Percentiles rank a stretch among this genome's conserved stretches.
These are phyloP conservation scores for Cadophora sp. DNA, from an alignment of 2,329 filamentous ascomycete genomes.

Conservation along the genomic window DNA sequence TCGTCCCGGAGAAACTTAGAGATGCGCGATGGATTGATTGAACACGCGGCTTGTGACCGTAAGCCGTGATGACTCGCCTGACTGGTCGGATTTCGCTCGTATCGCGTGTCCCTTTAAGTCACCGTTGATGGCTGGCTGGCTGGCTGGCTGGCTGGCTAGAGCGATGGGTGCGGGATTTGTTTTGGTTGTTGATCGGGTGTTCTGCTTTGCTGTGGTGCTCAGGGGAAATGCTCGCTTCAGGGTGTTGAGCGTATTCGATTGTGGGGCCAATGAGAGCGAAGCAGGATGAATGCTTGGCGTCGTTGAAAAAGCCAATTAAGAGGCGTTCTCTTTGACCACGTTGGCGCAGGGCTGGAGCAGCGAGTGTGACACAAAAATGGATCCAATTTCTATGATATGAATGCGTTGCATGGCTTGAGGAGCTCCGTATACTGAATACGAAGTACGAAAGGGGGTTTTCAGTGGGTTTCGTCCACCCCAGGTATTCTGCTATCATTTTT, in stretches of 20 bases:
- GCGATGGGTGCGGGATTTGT: background rate
- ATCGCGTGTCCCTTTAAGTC: background rate
- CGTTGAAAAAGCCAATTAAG: background rate
- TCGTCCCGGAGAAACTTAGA: background rate
- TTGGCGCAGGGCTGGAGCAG: background rate
- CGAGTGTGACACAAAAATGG: background rate
- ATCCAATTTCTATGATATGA: background rate
- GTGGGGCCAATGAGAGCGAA: background rate
- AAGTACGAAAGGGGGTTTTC: too few species aligned
- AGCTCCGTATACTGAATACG: background rate
- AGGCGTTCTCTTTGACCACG: background rate
- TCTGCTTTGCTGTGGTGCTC: background rate
- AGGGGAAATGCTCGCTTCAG: conserved; percentile 1
- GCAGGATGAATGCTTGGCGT: conserved; percentile 5
- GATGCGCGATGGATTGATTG: background rate
- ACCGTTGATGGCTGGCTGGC: background rate
- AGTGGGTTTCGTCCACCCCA: too few species aligned
- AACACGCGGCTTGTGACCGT: background rate
- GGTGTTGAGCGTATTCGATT: background rate
- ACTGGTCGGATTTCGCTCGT: background rate
- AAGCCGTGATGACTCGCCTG: background rate
- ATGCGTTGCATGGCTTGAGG: background rate
- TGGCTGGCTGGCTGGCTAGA: background rate
- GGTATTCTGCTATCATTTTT: too few species aligned
- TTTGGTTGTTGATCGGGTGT: background rate